Conservation (phyloP, 2,329 filamentous ascomycete species). For the Coniochaeta pulveracea region DNA sequence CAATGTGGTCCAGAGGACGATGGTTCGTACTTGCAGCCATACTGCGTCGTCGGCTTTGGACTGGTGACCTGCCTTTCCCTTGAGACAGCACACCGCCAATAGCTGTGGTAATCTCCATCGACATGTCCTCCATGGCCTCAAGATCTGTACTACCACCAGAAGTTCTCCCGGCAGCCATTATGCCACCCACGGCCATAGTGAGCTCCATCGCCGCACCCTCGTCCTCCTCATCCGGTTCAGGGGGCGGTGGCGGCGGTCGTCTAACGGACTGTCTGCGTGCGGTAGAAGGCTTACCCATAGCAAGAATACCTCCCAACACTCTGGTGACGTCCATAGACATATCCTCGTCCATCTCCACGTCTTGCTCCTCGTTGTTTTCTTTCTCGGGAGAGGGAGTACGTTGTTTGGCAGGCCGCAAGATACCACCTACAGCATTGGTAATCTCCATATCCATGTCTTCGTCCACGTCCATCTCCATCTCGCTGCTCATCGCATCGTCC, state of each 20-base stretch:
- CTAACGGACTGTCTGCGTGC: constrained; percentile 13
- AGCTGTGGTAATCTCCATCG: constrained; percentile 66
- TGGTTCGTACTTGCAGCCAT: constrained; percentile 15
- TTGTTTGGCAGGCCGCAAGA: constrained; percentile 17
- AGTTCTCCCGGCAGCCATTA: constrained; percentile 27
- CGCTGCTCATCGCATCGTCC: constrained; percentile 31
- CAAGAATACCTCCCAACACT: constrained; percentile 68
- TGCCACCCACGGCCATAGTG: constrained; percentile 66
- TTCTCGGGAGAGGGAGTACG: constrained; percentile 4
- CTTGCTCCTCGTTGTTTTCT: constrained; percentile 18
- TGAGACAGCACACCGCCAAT: constrained; percentile 41
- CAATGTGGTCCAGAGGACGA: constrained; percentile 11
- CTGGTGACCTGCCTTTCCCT: neutral
- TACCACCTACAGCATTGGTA: constrained; percentile 32
- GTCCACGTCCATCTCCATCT: constrained; percentile 45
- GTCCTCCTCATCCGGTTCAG: constrained; percentile 18
- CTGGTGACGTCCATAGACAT: constrained; percentile 93
- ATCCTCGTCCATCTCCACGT: constrained; percentile 46
- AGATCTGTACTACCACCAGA: constrained; percentile 22
- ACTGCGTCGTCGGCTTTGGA: constrained; percentile 12
- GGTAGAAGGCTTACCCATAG: constrained; percentile 21
- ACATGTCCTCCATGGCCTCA: constrained; percentile 56
- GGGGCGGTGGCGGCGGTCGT: constrained; percentile 5
- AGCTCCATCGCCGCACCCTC: constrained; percentile 76
- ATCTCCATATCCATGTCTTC: constrained; percentile 43